These are phyloP conservation scores for Cryptomeria japonica DNA, from an alignment of 75 land plant genomes.

Conservation along the genomic window DNA sequence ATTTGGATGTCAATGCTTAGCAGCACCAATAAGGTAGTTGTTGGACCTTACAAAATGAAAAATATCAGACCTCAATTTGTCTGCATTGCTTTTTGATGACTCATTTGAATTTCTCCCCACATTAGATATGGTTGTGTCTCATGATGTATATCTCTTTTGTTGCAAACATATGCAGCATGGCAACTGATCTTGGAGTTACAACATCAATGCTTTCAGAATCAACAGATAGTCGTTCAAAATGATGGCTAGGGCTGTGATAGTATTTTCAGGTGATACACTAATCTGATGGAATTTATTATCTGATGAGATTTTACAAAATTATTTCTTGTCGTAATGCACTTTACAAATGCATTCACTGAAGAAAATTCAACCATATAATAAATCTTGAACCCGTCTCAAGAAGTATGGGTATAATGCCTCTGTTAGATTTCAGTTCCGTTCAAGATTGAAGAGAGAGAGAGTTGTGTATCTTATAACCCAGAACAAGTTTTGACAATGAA, in stretches of 20 bases:
- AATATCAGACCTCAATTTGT: neutral
- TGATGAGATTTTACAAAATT: neutral
- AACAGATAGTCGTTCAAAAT: neutral
- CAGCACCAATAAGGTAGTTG: neutral
- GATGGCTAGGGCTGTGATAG: neutral
- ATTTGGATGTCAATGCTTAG: neutral
- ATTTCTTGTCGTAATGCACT: neutral
- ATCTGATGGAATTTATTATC: neutral
- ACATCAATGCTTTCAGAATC: constrained; percentile 4
- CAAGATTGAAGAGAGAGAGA: constrained; percentile 1
- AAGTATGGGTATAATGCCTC: neutral
- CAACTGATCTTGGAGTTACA: constrained; percentile 3
- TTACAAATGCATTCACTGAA: neutral
- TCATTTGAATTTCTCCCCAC: neutral
- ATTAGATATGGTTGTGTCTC: constrained; percentile 1
- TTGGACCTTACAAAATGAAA: neutral
- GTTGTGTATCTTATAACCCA: neutral
- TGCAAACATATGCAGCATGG: constrained; percentile 7
- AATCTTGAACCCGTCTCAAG: neutral
- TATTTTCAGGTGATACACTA: neutral
- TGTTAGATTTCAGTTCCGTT: neutral
- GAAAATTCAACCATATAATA: neutral
- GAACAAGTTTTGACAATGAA: neutral
- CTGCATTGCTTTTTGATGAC: neutral
- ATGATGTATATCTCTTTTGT: neutral